Evolutionary conservation across 495 filamentous ascomycete species (phyloP).

Genomic region (Neurospora intermedia): DNA sequence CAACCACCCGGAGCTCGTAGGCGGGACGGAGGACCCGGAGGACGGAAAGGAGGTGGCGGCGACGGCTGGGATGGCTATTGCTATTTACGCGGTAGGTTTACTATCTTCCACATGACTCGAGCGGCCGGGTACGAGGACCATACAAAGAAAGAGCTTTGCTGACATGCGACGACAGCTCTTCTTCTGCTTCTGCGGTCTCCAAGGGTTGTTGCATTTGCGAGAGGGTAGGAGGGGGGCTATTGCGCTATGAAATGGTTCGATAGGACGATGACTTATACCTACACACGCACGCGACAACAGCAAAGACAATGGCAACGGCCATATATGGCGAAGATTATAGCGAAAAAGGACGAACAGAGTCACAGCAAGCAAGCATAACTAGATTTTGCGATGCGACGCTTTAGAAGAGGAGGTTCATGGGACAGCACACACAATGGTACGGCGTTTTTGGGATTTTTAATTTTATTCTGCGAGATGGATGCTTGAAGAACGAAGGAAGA

Average conservation of each 20-base stretch:
- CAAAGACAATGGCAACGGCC: neutral
- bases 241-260: conserved; percentile 40
- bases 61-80: conserved; percentile 73
- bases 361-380: neutral
- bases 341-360: no score
- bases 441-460: conserved; percentile 16
- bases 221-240: conserved; percentile 73
- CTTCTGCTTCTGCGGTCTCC: conserved; percentile 69
- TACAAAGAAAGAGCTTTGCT: neutral
- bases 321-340: neutral
- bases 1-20: conserved; percentile 72
- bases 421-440: neutral
- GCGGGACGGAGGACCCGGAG: conserved; percentile 58
- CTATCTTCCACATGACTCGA: neutral
- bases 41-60: conserved; percentile 68
- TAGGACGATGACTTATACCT: neutral
- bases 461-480: neutral
- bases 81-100: conserved; percentile 69
- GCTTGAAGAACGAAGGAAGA: neutral
- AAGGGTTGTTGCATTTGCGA: conserved; percentile 69
- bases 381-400: neutral
- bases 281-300: neutral
- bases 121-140: neutral
- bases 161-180: neutral
- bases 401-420: neutral